Evolutionary conservation across 1,284 basidiomycete genomes (phyloP), one percentile per base, ranked within the genome.

Genomic region (Ganoderma multipileum): DNA sequence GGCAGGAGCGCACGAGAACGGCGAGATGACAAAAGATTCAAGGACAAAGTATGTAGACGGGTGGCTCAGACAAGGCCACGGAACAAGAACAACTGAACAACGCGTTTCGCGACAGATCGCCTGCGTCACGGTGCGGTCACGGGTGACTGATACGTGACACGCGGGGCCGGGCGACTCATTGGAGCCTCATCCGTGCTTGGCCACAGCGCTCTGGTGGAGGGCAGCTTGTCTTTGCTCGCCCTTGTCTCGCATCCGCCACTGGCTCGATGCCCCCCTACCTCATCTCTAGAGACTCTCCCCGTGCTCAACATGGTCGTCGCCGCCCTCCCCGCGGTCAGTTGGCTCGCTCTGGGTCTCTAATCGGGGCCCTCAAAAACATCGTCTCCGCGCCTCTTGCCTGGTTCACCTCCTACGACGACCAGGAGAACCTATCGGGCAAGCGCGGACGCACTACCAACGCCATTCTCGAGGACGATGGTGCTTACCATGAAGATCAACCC

Each of bases 281-380:
- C 58, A 57, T 69, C 57, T 64, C 71, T 47, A 69, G 72, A 65
- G 71, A 68, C 62, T 72, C 68, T n/a, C 70, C 68, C 16, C 70
- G 69, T 39, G 66, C 65, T 36, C 69, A 61, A 38, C 70, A 73
- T 71, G 71, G 64, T 50, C 72, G 70, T 61, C 74, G 71, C 50
- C 68, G 66, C 66, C 63, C 68, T 30, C 65, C 70, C 36, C 68
- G 66, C 60, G 66, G 63, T 65, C 68, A 74, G 65, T 68, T 76
- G 61, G 60, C 65, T 59, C 76, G 78, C 68, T 76, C 77, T 20
- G 66, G 70, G 61, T 79, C 78, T 52, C 58, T 79, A 47, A 65
- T 79, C 61, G 77, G 77, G 59, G 70, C 77, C 20, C 63, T 79
- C 65, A 78, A 78, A 76, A 78, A 72, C 71, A 66, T 79, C 67